Evolutionary conservation across 768 basidiomycete genomes (phyloP).

Genomic region (Lentinula sp.): DNA sequence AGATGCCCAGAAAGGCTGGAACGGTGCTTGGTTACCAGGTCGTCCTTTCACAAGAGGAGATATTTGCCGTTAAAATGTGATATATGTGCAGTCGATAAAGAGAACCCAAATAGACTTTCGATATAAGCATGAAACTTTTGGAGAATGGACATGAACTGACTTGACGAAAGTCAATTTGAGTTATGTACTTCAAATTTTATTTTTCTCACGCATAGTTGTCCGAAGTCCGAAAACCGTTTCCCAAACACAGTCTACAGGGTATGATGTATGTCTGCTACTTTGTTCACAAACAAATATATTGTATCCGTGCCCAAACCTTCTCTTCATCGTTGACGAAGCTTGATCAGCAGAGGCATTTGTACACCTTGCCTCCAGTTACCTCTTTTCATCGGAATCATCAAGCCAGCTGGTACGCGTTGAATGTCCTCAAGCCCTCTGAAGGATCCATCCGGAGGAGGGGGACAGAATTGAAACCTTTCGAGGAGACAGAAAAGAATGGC

Average conservation of each 20-base stretch:
- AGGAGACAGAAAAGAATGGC: conserved; percentile 30
- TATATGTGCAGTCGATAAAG: neutral
- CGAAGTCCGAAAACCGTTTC: too few relatives aligned
- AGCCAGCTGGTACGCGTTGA: neutral
- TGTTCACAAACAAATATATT: too few relatives aligned
- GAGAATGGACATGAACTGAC: neutral
- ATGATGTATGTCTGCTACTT: too few relatives aligned
- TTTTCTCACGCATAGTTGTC: neutral
- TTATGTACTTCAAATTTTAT: neutral
- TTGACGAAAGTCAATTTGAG: neutral
- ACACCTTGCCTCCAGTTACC: neutral
- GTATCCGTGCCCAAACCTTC: too few relatives aligned
- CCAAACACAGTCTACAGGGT: too few relatives aligned
- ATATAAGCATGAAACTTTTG: neutral
- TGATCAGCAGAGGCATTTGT: neutral
- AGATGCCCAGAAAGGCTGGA: neutral
- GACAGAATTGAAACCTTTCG: conserved; percentile 31
- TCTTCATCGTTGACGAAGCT: neutral
- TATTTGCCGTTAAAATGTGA: too few relatives aligned
- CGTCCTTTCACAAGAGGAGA: neutral
- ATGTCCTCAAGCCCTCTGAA: neutral
- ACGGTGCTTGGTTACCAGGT: neutral
- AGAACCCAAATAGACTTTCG: neutral
- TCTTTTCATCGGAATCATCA: neutral
- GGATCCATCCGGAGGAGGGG: neutral